Conservation (phyloP, 495 filamentous ascomycete species). For the Eremomyces bilateralis region DNA sequence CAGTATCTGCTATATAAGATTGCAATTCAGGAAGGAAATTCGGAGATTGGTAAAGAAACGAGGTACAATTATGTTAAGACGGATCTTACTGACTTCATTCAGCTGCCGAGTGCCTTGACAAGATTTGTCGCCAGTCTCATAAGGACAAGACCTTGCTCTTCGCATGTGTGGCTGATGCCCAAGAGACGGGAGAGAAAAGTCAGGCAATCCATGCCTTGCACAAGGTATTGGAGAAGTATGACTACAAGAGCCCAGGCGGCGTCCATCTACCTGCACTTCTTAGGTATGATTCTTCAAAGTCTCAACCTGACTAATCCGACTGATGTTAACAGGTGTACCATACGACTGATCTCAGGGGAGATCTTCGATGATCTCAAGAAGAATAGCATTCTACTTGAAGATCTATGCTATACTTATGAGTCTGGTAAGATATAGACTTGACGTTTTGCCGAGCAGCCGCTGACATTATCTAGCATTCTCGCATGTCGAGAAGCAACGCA, state of each 20-base stretch:
- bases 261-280: constrained; percentile 47
- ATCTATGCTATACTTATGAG: constrained; percentile 40
- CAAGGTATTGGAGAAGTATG: constrained; percentile 32
- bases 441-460: no score
- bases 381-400: constrained; percentile 35
- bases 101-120: constrained; percentile 34
- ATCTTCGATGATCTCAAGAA: constrained; percentile 1
- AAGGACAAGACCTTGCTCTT: constrained; percentile 41
- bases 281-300: constrained; percentile 20
- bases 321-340: constrained; percentile 1
- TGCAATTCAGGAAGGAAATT: constrained; percentile 36
- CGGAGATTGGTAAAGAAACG: constrained; percentile 24
- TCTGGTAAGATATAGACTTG: background rate
- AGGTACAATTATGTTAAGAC: background rate
- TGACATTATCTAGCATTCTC: no score
- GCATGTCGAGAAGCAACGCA: constrained; percentile 7
- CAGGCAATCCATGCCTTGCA: constrained; percentile 36
- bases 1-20: constrained; percentile 56
- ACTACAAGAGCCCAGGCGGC: constrained; percentile 25
- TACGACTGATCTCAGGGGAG: background rate
- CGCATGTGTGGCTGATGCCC: constrained; percentile 56
- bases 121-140: constrained; percentile 24
- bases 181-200: constrained; percentile 35
- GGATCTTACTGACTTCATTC: constrained; percentile 3
- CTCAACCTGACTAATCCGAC: no score